phyloP scores from a whole-genome alignment of 805 yeast genomes.

The Danielia oregonensis region DNA sequence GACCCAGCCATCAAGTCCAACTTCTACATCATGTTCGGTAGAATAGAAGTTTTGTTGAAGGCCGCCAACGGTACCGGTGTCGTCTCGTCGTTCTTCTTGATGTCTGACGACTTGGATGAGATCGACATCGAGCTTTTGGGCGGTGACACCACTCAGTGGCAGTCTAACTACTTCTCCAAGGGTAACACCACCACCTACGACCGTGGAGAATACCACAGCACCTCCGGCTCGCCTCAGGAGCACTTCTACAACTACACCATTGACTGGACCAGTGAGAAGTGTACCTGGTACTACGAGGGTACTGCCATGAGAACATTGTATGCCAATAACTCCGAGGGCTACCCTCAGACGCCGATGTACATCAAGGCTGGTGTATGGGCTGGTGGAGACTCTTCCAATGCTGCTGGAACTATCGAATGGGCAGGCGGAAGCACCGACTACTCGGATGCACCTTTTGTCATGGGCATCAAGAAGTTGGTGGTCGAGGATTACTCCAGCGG shows the following conservation, averaged over 20 bases:
- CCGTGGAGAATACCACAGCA: conserved; percentile 70
- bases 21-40: conserved; percentile 87
- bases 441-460: conserved; percentile 20
- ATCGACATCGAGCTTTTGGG: conserved; percentile 89
- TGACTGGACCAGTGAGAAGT: conserved; percentile 71
- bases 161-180: conserved; percentile 76
- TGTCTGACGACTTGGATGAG: conserved; percentile 83
- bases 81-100: conserved; percentile 76
- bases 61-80: conserved; percentile 82
- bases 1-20: conserved; percentile 76
- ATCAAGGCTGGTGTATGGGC: conserved; percentile 43
- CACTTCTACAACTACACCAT: conserved; percentile 73
- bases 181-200: conserved; percentile 76
- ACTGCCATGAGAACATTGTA: conserved; percentile 57
- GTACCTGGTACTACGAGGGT: conserved; percentile 76
- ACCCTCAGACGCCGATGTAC: conserved; percentile 84
- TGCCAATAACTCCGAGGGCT: conserved; percentile 57
- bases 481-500: conserved; percentile 49
- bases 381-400: conserved; percentile 40
- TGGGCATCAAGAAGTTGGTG: conserved; percentile 16
- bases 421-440: conserved; percentile 24
- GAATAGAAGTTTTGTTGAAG: conserved; percentile 64
- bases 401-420: conserved; percentile 22
- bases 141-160: conserved; percentile 69
- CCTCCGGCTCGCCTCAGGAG: conserved; percentile 49